Base-by-base conservation (phyloP, 2,329 filamentous ascomycete species). In the Cladophialophora immunda region DNA sequence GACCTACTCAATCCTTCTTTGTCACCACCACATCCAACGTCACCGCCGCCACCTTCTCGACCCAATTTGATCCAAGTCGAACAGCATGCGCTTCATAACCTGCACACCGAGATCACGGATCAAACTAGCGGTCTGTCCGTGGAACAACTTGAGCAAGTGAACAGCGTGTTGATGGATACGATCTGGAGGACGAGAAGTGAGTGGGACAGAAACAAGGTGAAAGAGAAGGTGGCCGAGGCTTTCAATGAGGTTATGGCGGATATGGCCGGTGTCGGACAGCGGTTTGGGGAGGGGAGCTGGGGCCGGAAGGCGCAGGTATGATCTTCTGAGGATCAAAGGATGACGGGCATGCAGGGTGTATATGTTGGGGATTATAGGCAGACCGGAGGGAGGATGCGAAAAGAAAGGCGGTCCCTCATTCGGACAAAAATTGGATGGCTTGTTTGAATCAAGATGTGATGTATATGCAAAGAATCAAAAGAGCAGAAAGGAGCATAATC, bases 121-220 rank as follows among this genome's bases (percentile, higher is more conserved):
- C 83, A 85, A 53, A 94, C 92, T 1, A 89, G 87, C 22, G 92
- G 92, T 0, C 92, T 92, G 77, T 92, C 90, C 0, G 92, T 99
- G 60, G 95, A 99, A 80, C 94, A 99, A 78, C 82, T 99, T 22
- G 94, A 98, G 82, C 94, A 98, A 79, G 90, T 97, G 76, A 94
- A 94, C 77, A 90, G 93, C 7, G 89, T 90, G 71, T 82, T 98
- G 70, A 98, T 98, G 94, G 91, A 94, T 68, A 88, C 90, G 70
- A 86, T 98, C 53, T 99, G 95, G 95, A 85, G 85, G 68, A 86
- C 86, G 67, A 86, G 93, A 58, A 85, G 88, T 56, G 90, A 96
- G 74, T 95, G 92, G 87, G 95, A 99, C 79, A 88, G 95, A 52
- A 90, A 89, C 73, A 84, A 85, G 73, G 93, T 97, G 15, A 84